Conservation (phyloP, 2,329 filamentous ascomycete genomes). For the Microdochium nivale region DNA sequence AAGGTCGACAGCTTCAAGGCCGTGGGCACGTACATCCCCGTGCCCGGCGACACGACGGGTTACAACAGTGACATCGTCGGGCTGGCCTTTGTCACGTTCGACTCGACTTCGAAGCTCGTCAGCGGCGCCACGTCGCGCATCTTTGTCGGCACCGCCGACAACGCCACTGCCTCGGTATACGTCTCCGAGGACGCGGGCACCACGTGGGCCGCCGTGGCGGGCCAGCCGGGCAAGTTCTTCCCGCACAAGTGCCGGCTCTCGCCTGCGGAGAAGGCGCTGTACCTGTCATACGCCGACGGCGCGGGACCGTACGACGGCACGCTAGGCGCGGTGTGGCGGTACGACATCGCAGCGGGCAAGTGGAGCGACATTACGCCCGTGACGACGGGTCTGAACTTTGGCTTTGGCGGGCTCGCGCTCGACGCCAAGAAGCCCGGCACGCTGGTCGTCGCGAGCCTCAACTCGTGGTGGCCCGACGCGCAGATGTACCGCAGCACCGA, state of each 20-base stretch:
- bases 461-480: conserved; percentile 52
- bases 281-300: conserved; percentile 46
- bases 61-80: conserved; percentile 38
- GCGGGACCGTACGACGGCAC: conserved; percentile 49
- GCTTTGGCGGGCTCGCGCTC: conserved; percentile 46
- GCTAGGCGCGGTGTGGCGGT: conserved; percentile 43
- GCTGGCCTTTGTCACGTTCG: conserved; percentile 45
- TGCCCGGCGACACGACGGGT: conserved; percentile 34
- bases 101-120: conserved; percentile 35
- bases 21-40: conserved; percentile 36
- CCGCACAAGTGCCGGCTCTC: conserved; percentile 46
- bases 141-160: conserved; percentile 47
- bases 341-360: conserved; percentile 34
- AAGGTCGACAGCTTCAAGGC: conserved; percentile 44
- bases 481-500: conserved; percentile 47
- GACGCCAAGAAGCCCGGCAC: conserved; percentile 46
- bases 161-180: conserved; percentile 41
- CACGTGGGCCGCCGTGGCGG: conserved; percentile 41
- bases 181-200: conserved; percentile 43
- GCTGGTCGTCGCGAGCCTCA: conserved; percentile 45
- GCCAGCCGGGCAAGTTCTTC: conserved; percentile 40
- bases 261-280: conserved; percentile 41
- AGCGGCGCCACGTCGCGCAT: conserved; percentile 44
- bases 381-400: conserved; percentile 35
- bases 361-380: conserved; percentile 52